Conservation (phyloP, 1,284 basidiomycete genomes). For the Ceratobasidium sp. region DNA sequence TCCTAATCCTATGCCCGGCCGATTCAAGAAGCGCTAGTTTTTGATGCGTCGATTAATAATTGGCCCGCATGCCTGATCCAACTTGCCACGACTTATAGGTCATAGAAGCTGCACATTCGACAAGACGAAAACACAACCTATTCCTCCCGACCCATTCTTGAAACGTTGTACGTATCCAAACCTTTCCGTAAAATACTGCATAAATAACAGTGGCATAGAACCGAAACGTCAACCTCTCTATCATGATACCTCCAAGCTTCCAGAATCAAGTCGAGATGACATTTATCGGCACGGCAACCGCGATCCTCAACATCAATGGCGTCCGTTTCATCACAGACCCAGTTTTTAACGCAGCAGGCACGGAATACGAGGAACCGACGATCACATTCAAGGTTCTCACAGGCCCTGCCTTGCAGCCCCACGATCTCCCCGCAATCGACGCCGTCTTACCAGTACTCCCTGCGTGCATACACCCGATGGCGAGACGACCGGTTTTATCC, state of each 20-base stretch:
- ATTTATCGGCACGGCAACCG: conserved; percentile 46
- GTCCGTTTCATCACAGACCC: conserved; percentile 47
- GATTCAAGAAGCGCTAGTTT: too few relatives aligned
- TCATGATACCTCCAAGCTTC: conserved; percentile 10
- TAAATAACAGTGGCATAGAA: too few relatives aligned
- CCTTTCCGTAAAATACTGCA: too few relatives aligned
- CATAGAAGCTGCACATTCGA: too few relatives aligned
- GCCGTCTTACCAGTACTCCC: conserved; percentile 45
- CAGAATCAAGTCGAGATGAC: conserved; percentile 43
- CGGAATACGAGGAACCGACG: conserved; percentile 15
- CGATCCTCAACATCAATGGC: conserved; percentile 46
- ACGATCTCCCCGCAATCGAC: conserved; percentile 44
- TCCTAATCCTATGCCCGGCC: too few relatives aligned
- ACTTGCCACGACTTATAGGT: too few relatives aligned
- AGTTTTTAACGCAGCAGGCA: conserved; percentile 32
- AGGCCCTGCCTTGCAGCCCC: conserved; percentile 26
- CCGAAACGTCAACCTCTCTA: not conserved
- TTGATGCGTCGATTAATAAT: too few relatives aligned
- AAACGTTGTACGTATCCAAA: too few relatives aligned
- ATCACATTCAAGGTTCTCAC: conserved; percentile 2
- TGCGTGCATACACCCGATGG: conserved; percentile 43
- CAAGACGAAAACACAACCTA: too few relatives aligned
- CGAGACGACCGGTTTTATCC: conserved; percentile 46
- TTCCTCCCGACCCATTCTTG: too few relatives aligned
- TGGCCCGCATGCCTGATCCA: too few relatives aligned